These are phyloP conservation scores for Zelopaecilomyces penicillatus DNA, from an alignment of 2,329 filamentous ascomycete species.

Conservation along the genomic window DNA sequence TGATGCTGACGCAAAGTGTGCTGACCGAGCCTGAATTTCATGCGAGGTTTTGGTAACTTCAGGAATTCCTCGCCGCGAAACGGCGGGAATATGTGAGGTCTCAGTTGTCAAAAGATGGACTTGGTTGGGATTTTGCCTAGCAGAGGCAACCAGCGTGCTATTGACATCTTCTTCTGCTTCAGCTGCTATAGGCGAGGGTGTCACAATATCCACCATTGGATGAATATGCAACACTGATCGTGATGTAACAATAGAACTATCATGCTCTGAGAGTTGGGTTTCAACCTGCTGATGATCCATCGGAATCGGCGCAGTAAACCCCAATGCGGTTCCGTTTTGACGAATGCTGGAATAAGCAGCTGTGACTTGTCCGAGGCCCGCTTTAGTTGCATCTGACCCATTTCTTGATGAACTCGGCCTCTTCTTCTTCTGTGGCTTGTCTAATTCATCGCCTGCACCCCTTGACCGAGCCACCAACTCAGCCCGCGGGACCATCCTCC, in stretches of 20 bases:
- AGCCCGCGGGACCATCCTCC: slow-evolving; percentile 47
- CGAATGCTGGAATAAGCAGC: no score
- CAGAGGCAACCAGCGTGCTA: not conserved
- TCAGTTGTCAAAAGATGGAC: slow-evolving; percentile 10
- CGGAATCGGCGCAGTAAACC: slow-evolving; percentile 34
- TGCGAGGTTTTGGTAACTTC: slow-evolving; percentile 11
- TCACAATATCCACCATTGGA: no score
- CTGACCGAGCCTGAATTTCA: slow-evolving; percentile 56
- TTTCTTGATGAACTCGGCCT: slow-evolving; percentile 27
- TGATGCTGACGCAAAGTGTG: slow-evolving; percentile 55
- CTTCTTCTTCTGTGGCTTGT: slow-evolving; percentile 37
- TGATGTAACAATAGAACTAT: no score
- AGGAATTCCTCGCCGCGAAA: not conserved
- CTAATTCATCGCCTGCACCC: slow-evolving; percentile 28
- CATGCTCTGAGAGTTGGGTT: no score
- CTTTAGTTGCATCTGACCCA: slow-evolving; percentile 41
- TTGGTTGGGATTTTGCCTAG: slow-evolving; percentile 7
- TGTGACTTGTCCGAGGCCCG: slow-evolving; percentile 43
- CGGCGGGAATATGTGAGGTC: slow-evolving; percentile 12
- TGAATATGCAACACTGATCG: no score
- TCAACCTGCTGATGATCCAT: not conserved
- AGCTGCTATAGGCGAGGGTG: not conserved
- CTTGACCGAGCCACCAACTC: slow-evolving; percentile 37
- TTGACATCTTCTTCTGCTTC: not conserved
- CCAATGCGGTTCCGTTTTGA: no score